phyloP scores from a whole-genome alignment of 2,329 filamentous ascomycete species.

The Aureobasidium musti region DNA sequence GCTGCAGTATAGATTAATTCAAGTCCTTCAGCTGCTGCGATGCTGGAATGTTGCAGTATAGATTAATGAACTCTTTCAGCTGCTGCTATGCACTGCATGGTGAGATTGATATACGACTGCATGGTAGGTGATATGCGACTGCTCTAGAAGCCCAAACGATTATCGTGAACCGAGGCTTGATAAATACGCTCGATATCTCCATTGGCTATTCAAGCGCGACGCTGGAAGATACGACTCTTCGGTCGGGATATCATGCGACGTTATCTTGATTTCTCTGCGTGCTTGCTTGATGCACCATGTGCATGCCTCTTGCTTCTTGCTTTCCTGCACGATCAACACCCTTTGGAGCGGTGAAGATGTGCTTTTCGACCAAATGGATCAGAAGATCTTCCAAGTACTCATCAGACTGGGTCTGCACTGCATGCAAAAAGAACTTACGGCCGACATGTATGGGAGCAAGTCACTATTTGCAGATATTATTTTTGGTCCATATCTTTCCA shows the following conservation, averaged over 20 bases:
- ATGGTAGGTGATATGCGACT: too few relatives aligned
- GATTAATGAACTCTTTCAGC: not conserved
- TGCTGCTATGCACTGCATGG: not conserved
- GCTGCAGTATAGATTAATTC: not conserved
- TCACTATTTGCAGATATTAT: not conserved
- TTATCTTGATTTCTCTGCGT: not conserved
- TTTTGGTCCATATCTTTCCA: not conserved
- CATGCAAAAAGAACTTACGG: not conserved
- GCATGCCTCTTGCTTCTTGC: slow-evolving; percentile 1
- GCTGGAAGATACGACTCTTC: too few relatives aligned
- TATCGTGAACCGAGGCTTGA: too few relatives aligned
- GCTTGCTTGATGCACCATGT: slow-evolving; percentile 17
- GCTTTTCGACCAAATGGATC: not conserved
- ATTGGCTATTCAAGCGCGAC: too few relatives aligned
- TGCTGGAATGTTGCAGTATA: not conserved
- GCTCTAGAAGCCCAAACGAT: too few relatives aligned
- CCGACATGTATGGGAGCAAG: not conserved
- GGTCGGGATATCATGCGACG: too few relatives aligned
- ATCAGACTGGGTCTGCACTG: not conserved
- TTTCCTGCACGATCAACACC: slow-evolving; percentile 2
- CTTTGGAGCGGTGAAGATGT: slow-evolving; percentile 6
- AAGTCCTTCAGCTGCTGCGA: not conserved
- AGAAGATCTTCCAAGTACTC: too few relatives aligned
- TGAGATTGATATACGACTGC: not conserved
- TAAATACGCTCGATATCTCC: too few relatives aligned